Percentiles rank a stretch among this genome's conserved stretches.
Evolutionary conservation across 129 eudicot species (phyloP).

Genomic region (Flaveria robusta): DNA sequence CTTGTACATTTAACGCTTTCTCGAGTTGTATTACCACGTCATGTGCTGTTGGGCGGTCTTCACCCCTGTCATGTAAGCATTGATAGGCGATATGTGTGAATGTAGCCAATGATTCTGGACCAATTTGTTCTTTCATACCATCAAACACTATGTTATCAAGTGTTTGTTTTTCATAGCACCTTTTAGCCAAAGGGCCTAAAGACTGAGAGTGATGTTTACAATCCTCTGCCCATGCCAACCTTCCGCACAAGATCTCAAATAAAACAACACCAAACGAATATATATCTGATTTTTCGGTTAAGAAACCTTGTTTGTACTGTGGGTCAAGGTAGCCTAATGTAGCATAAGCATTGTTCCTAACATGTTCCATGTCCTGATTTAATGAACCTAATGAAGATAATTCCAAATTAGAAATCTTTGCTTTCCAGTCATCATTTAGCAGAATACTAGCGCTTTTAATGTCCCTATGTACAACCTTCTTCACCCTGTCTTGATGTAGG

Average conservation of each 20-base stretch:
- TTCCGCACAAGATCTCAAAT: neutral
- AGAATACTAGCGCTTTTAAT: neutral
- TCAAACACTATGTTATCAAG: neutral
- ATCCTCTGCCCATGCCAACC: neutral
- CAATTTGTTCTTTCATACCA: neutral
- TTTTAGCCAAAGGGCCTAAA: neutral
- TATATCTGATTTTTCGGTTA: neutral
- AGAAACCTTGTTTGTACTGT: neutral
- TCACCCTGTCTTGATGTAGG: neutral
- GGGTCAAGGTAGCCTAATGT: neutral
- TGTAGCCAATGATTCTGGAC: neutral
- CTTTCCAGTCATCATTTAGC: neutral
- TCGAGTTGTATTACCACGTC: neutral
- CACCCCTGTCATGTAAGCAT: neutral
- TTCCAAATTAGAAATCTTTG: neutral
- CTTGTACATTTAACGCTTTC: neutral
- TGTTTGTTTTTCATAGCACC: neutral
- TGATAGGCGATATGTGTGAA: neutral
- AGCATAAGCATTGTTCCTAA: neutral
- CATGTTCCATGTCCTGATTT: neutral
- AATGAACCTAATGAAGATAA: neutral
- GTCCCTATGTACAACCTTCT: neutral
- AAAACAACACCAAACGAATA: conserved; percentile 2
- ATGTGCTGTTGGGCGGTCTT: neutral
- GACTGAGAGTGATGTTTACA: neutral